Base-by-base conservation (phyloP, 257 asterid genomes). In the Forsythia suspensa region DNA sequence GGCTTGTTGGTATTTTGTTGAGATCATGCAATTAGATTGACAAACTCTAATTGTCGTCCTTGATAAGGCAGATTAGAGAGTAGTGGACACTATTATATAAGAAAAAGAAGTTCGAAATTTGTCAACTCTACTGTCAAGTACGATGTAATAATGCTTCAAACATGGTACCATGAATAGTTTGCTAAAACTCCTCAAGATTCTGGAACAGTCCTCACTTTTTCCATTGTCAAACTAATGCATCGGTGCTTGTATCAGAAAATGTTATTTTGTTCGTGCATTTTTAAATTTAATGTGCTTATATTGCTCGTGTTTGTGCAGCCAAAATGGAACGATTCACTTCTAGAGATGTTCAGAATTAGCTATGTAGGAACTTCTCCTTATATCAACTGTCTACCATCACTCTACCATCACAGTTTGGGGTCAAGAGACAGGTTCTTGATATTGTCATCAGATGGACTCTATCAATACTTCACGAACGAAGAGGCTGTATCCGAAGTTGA, bases 381-480 rank as follows among this genome's bases (percentile, higher is more conserved):
- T 76, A 85, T 94, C 83, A 92, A 81, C 76, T 94, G 98, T 75
- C 75, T 84, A 51, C 98, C 98, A 7, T 92, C 92, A 0, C 93
- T 94, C 76, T 83, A 89, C 86, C 98, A 94, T 80, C 98, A 94
- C 82, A 80, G 82, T 46, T 80, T 92, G 84, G 96, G 93, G 55
- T 85, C 91, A n/a, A 77, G 89, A 66, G 99, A 95, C 82, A 81
- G 86, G 84, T 95, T 93, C 72, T 88, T 95, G 39, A 88, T 95
- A 65, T 71, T 95, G 63, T 95, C 99, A 7, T 95, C 99, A 0
- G 99, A 95, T 39, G 99, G 99, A 13, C 97, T 95, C 13, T 93
- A 95, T 76, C 97, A 95, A 70, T 95, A 95, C 90, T 95, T 95
- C 90, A 95, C 99, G 3, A 95, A 95, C 0, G 98, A 95, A 83